phyloP scores from a whole-genome alignment of 192 early-diverging fungal species.

The Coemansia sp. region DNA sequence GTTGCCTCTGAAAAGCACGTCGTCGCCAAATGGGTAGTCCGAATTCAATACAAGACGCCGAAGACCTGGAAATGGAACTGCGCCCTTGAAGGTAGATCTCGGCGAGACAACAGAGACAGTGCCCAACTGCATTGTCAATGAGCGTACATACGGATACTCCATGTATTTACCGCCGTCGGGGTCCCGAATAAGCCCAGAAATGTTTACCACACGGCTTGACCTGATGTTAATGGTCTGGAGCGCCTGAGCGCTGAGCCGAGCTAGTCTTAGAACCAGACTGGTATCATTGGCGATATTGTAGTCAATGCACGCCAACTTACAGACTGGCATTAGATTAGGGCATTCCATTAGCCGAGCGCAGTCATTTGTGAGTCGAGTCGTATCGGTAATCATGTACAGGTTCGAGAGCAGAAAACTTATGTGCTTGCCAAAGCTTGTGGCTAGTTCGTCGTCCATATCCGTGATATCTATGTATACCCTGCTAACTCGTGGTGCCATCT shows the following conservation, averaged over 20 bases:
- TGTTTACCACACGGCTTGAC: neutral
- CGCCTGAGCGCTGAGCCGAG: neutral
- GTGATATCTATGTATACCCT: neutral
- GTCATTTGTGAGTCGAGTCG: neutral
- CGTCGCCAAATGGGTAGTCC: neutral
- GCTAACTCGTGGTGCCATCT: neutral
- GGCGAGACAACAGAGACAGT: neutral
- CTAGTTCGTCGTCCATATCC: too few relatives aligned
- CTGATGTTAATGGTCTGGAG: neutral
- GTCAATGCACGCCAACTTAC: neutral
- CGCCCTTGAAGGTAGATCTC: neutral
- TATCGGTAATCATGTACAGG: neutral
- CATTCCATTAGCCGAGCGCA: neutral
- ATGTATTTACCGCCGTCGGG: neutral
- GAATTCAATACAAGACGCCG: neutral
- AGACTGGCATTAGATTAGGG: neutral
- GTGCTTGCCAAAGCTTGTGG: too few relatives aligned
- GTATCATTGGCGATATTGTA: neutral
- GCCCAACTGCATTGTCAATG: neutral
- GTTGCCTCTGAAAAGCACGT: slow-evolving; percentile 1
- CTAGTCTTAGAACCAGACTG: neutral
- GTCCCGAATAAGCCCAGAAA: neutral
- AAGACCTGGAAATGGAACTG: neutral
- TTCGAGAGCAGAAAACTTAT: neutral
- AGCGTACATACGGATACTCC: neutral